Evolutionary conservation across 306 rosid species (phyloP), one percentile per base, ranked within the genome.

Genomic region (Biancaea sappan): DNA sequence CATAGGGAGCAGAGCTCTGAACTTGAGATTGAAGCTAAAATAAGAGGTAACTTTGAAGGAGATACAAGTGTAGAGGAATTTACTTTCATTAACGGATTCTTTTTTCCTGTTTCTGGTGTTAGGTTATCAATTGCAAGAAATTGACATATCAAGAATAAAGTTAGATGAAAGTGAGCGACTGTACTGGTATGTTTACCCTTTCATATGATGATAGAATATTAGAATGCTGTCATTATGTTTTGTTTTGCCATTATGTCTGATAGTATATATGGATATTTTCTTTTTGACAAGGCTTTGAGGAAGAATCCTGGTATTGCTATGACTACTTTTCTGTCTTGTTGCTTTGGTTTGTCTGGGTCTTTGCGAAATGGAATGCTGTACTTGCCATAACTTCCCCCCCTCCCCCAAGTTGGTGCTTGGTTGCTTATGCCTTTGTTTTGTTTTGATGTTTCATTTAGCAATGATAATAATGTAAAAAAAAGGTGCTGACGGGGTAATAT

Each of bases 1-100:
- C 76, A 84, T 70, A 67, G 41, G 75, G 88, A 88, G 77, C 91
- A 84, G 80, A 81, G 78, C 79, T 75, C 73, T 67, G 96, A 90
- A 63, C 38, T 88, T 74, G 91, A 88, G 75, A 46, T 81, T 72
- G 96, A 90, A 79, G 66, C 88, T 48, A 79, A 77, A 70, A 86
- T 83, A 63, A 69, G 44, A 71, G 96, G 93, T 86, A 80, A 29
- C 58, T 14, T 41, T 8, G 19, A 72, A 3, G 60, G 44, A 37
- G 35, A 56, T 67, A 73, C 63, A 44, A 19, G 29, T 25, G 37
- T 31, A 32, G 9, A 35, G 13, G 51, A 59, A 14, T 64, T 62
- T 67, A 29, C 28, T 47, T 51, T 56, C 6, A 8, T 68, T 79
- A 14, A 31, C 25, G 37, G 21, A 32, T 28, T 12, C 15, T 47